Conservation (phyloP, 2,329 filamentous ascomycete species). For the Metarhizium sp. region DNA sequence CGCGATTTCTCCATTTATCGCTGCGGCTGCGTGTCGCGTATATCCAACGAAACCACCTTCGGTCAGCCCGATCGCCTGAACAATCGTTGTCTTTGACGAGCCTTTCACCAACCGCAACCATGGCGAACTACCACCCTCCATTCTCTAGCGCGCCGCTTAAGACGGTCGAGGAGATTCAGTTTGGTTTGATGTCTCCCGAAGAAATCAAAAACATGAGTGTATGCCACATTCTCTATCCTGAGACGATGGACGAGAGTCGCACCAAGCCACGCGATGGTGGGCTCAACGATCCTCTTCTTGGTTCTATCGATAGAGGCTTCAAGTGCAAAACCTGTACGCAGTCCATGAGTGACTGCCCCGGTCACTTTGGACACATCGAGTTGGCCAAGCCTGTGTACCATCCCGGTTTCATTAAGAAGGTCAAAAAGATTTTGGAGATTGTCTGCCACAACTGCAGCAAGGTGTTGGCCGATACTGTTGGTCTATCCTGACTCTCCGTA, state of each 20-base stretch:
- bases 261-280: constrained; percentile 84
- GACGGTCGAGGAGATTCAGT: constrained; percentile 98
- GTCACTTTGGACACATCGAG: constrained; percentile 98
- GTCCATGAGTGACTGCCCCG: constrained; percentile 90
- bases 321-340: constrained; percentile 96
- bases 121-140: constrained; percentile 87
- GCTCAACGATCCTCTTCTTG: constrained; percentile 90
- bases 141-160: constrained; percentile 93
- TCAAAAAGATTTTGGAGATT: constrained; percentile 98
- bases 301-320: constrained; percentile 91
- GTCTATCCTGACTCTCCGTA: constrained; percentile 50
- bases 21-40: constrained; percentile 9
- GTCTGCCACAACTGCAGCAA: constrained; percentile 99
- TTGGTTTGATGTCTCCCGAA: constrained; percentile 92
- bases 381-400: constrained; percentile 95
- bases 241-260: constrained; percentile 97
- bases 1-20: neutral
- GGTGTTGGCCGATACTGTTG: constrained; percentile 95
- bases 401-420: constrained; percentile 91
- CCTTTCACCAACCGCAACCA: constrained; percentile 37
- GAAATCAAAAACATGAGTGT: constrained; percentile 99
- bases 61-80: constrained; percentile 9
- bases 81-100: neutral
- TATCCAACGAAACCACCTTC: constrained; percentile 1
- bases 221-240: constrained; percentile 91